Evolutionary conservation across 208 protist genomes (phyloP).

Genomic region (Leishmania mexicana): DNA sequence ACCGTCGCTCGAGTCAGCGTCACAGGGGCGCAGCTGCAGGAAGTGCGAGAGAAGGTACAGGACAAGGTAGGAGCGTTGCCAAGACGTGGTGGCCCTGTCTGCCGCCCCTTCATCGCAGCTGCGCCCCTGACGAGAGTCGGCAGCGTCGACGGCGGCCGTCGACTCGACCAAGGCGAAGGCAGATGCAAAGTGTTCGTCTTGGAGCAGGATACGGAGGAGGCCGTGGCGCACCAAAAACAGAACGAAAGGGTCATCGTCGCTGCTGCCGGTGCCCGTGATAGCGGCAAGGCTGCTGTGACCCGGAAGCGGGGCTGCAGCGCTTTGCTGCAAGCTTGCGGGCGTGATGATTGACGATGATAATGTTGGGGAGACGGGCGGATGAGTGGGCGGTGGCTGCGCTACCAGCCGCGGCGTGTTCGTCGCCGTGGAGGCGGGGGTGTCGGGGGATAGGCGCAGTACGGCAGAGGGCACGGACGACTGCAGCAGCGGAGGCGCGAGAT

Average conservation of each 20-base stretch:
- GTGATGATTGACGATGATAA: background rate
- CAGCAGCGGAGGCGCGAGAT: background rate
- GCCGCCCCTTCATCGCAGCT: background rate
- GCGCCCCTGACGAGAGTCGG: background rate
- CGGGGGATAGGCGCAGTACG: background rate
- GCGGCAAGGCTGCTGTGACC: background rate
- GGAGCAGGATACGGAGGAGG: slow-evolving; percentile 45
- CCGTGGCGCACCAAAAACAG: slow-evolving; percentile 43
- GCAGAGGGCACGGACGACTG: background rate
- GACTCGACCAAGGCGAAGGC: slow-evolving; percentile 28
- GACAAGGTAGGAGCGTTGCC: slow-evolving; percentile 15
- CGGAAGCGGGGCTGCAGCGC: background rate
- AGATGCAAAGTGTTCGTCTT: slow-evolving; percentile 29
- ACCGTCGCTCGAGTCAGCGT: background rate
- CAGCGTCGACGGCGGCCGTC: background rate
- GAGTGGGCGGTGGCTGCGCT: background rate
- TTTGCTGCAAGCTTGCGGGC: background rate
- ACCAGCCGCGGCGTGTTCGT: background rate
- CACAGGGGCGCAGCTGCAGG: slow-evolving; percentile 18
- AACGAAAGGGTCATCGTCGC: slow-evolving; percentile 15
- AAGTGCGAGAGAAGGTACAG: slow-evolving; percentile 19
- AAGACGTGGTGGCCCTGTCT: background rate
- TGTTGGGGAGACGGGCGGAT: background rate
- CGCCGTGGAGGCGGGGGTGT: background rate
- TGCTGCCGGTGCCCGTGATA: background rate